These are phyloP conservation scores for Erysimum cheiranthoides DNA, from an alignment of 345 rosid genomes.

Conservation along the genomic window DNA sequence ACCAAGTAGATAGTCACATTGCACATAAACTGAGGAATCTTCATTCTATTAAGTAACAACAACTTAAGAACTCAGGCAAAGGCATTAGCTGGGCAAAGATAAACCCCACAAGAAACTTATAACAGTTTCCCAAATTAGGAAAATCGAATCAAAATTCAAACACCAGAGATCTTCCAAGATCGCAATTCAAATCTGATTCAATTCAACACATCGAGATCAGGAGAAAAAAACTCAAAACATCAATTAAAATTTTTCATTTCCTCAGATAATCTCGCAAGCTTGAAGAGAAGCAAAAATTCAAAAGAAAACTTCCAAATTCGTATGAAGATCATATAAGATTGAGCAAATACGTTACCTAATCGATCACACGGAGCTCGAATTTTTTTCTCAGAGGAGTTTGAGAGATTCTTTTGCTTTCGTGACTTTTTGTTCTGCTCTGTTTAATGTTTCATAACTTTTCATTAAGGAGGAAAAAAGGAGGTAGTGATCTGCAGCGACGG, in stretches of 20 bases:
- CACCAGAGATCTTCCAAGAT: not conserved
- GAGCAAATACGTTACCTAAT: slow-evolving; percentile 27
- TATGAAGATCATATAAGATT: not conserved
- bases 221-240: slow-evolving; percentile 1
- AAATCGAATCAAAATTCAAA: slow-evolving; percentile 15
- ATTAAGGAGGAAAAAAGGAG: slow-evolving; percentile 17
- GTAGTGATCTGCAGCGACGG: slow-evolving; percentile 38
- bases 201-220: slow-evolving; percentile 25
- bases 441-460: slow-evolving; percentile 24
- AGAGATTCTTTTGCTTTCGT: slow-evolving; percentile 20
- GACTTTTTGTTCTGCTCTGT: slow-evolving; percentile 25
- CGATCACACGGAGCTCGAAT: slow-evolving; percentile 32
- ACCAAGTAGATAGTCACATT: not conserved
- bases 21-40: slow-evolving; percentile 13
- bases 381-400: slow-evolving; percentile 26
- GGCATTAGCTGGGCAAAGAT: not conserved
- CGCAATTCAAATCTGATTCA: slow-evolving; percentile 16
- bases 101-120: slow-evolving; percentile 25
- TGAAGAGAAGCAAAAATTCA: not conserved
- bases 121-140: not conserved
- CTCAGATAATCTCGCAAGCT: not conserved
- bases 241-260: not conserved
- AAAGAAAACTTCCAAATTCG: not conserved
- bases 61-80: not conserved
- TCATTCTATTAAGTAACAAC: not conserved